Evolutionary conservation across 257 asterid genomes (phyloP), one percentile per base, ranked within the genome.

Genomic region (Solanum medicagineum): DNA sequence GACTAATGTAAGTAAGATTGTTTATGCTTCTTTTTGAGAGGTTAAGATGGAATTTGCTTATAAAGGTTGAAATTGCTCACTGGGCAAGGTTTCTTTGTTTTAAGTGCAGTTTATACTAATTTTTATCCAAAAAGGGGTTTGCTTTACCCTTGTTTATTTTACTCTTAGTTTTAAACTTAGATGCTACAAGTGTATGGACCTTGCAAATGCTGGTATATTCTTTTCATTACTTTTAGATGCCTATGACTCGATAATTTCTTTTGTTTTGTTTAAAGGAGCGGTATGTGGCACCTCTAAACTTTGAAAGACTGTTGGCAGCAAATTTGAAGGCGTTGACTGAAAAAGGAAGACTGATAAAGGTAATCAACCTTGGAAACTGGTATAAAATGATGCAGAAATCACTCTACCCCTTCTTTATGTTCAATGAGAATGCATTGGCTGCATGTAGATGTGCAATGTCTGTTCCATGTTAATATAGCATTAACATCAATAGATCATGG

Each of bases 291-390:
- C 91, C 95, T 86, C 90, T 92, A 45, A 94, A 93, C 85, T 86
- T 94, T 81, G 98, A 93, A 83, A 92, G 87, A 90, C 83, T 74
- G 44, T 89, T 96, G 88, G 91, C 91, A 53, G 84, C 94, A 89
- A 92, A 86, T 85, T 87, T 97, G 94, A 95, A 97, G 91, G 86
- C 54, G 75, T 86, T 97, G 89, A 93, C 98, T 1, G 98, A 94
- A 51, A 90, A 88, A 70, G 91, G 98, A 87, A 91, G 89, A 86
- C 71, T 97, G 68, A 84, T 94, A 45, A 95, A 97, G 99, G 99
- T 97, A 89, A 84, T 83, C 62, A 47, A 65, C 83, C 2, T 42
- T 7, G 40, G 66, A 51, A 69, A 24, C 82, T 75, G 24, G 62
- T 49, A 16, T 51, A 68, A 75, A 75, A 77, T 51, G 62, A 77